Evolutionary conservation across 257 asterid species (phyloP), one percentile per base, ranked within the genome.

Genomic region (Ballota nigra): DNA sequence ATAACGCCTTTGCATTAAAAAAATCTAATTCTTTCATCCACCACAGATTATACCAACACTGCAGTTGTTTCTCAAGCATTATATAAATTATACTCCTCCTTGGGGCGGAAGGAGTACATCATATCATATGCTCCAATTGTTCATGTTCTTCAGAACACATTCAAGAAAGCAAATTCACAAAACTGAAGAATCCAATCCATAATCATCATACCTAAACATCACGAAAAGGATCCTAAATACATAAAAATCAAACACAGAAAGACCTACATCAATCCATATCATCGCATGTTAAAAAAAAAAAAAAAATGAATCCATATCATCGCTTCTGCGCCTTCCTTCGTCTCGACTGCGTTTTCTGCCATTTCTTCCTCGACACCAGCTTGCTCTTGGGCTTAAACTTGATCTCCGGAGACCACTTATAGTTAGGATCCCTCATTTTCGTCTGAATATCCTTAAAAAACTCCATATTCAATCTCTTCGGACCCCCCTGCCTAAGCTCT

Each of bases 381-480:
- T 83, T 88, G 83, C 88, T 89, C 84, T 89, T 94, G 12, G 96
- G 99, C 78, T 89, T 94, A 34, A 94, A 69, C 85, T 91, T 94
- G 66, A 89, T 10, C 86, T 86, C 97, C 9, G 97, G 97, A 0
- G 96, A 89, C 75, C 86, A 94, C 79, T 88, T 85, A 74, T 84
- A 94, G 79, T 85, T 88, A 2, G 97, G 97, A 82, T 94, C 98
- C 77, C 97, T 85, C 99, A 91, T 94, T 31, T 84, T 86, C 33
- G 97, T 90, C 75, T 94, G 98, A 58, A 94, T 84, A 18, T 91
- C 98, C 85, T 89, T 94, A 56, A 94, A 94, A 45, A 89, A 91
- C 69, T 94, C 86, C 77, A 89, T 85, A 71, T 93, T 87, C 79
- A 93, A 77, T 81, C 72, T 84, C 86, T 84, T 91, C 0, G 99